Evolutionary conservation across 805 yeast genomes (phyloP), one percentile per base, ranked within the genome.

Genomic region (Saturnispora silvae): DNA sequence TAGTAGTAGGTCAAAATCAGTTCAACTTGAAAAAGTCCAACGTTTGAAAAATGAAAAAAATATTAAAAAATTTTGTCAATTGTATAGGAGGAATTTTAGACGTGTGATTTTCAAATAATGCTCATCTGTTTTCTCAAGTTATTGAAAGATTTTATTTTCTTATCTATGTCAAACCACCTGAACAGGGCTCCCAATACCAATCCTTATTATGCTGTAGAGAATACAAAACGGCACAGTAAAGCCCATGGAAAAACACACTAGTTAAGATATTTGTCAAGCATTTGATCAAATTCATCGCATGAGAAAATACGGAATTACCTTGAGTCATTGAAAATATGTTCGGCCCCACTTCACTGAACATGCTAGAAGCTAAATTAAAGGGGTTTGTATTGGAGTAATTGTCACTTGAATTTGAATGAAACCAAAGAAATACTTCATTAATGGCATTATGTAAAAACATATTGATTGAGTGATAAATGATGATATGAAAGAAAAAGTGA

Each of bases 401-500:
- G 8, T 17, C 11, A 29, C 14, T 5, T 18, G 32, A 18, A 4
- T 7, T 17, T 29, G n/a, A 40, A 34, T 10, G 28, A n/a, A 24
- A 28, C 35, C 27, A 34, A 35, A 17, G 24, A 17, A 16, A 26
- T 14, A 17, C 4, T n/a, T 7, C 13, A 15, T 16, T 22, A 6
- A 31, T 22, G 7, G 10, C 3, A 31, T 22, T 22, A 7, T 22
- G 28, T 14, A 25, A 14, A 4, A 24, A 11, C 10, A 37, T 30
- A 11, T 40, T 37, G 3, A 33, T n/a, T 13, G 34, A 19, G 18
- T 34, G 41, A 16, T 38, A 37, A 13, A 33, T 20, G 4, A 27
- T 6, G 7, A 34, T 29, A 33, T 38, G 41, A 27, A 37, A 14
- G 4, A 40, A 17, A 4, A 34, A 15, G 3, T 17, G 29, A 6